Base-by-base conservation (phyloP, 2,329 filamentous ascomycete species). In the Diaporthe caulivora region DNA sequence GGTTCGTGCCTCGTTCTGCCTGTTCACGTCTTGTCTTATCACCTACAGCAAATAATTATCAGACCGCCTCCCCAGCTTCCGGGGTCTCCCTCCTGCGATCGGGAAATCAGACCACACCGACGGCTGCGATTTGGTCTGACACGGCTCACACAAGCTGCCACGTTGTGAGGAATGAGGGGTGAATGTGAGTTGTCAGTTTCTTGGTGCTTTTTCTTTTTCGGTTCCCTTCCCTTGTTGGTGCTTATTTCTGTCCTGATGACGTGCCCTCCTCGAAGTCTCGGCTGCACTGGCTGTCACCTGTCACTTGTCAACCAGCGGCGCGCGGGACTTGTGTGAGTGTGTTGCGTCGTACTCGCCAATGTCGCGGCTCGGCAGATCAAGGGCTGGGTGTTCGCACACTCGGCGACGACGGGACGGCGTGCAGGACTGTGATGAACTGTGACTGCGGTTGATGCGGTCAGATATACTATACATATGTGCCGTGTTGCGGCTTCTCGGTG, bases 161-260 rank as follows among this genome's bases (percentile, higher is more conserved):
- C 47, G 62, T 53, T 67, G 26, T 53, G 62, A 53, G 62, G 62
- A 67, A 26, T 67, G 62, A 67, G 62, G 62, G 62, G 62, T 53
- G 21, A 62, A 71, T 62, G 44, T 71, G 68, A 71, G 68, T 26
- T 42, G 55, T 71, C 68, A n/a, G 54, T 70, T 60, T 51, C 13
- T 40, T 8, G 8, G 7, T 40, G 37, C 9, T 34, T 9, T 34
- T 9, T 34, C 9, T 34, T 5, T 9, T 34, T 9, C 9, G 34
- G 34, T 34, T 47, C 29, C 10, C 53, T 17, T 42, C 24, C 40
- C 42, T 17, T 11, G 18, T 31, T 15, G 13, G 17, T 71, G 55
- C 37, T 13, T 58, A 49, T 65, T 65, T 15, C 29, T n/a, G 5
- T 49, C 34, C 34, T 24, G 40, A 53, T 67, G 44, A 40, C 44